A percentile compares a stretch with the other conserved stretches of the same genome.
phyloP scores from a whole-genome alignment of 1,284 basidiomycete genomes.

The Leccinum variabile region DNA sequence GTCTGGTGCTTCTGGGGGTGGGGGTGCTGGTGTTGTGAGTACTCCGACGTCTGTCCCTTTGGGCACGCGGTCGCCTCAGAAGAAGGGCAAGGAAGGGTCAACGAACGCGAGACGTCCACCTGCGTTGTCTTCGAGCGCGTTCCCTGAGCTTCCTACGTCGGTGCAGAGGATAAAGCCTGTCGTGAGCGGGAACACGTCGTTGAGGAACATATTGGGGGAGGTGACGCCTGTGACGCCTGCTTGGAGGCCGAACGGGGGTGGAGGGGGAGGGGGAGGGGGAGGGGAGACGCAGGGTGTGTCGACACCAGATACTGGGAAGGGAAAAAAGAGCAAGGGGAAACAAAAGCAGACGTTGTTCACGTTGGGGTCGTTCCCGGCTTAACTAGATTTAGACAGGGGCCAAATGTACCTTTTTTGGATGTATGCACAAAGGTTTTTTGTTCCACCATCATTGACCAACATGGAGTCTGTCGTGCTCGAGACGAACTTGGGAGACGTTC shows the following conservation, averaged over 20 bases:
- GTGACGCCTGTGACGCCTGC: constrained; percentile 47
- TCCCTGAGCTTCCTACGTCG: constrained; percentile 63
- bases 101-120: constrained; percentile 29
- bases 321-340: constrained; percentile 81
- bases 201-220: constrained; percentile 70
- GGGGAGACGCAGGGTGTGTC: constrained; percentile 13
- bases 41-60: background rate
- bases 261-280: background rate
- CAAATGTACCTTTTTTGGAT: background rate
- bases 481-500: constrained; percentile 86
- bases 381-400: constrained; percentile 11
- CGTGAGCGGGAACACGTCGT: constrained; percentile 64
- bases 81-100: constrained; percentile 3
- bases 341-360: constrained; percentile 83
- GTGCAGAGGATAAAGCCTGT: constrained; percentile 49
- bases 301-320: constrained; percentile 35
- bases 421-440: background rate
- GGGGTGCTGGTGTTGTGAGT: constrained; percentile 9
- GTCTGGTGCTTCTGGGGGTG: constrained; percentile 29
- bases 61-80: constrained; percentile 16
- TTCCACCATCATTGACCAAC: background rate
- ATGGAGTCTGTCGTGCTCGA: constrained; percentile 71
- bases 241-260: constrained; percentile 39
- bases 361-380: constrained; percentile 61
- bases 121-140: constrained; percentile 57